phyloP scores from a whole-genome alignment of 1,284 basidiomycete species.

The Rhodotorula sp. region DNA sequence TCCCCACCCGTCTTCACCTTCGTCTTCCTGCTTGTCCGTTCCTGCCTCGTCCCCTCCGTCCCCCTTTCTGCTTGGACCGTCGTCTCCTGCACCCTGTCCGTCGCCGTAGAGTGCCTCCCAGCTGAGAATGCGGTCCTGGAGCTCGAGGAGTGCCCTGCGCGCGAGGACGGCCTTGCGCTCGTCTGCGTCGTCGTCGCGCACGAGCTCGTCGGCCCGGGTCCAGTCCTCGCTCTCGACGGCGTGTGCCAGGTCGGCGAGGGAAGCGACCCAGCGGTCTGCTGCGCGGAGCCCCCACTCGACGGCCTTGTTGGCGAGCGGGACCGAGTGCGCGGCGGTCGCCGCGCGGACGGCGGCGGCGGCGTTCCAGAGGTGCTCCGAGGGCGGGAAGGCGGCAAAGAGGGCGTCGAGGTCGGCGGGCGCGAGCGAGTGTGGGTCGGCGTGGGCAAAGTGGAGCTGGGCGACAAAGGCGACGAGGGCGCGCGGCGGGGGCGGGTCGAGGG shows the following conservation, averaged over 20 bases:
- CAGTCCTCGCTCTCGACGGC: conserved; percentile 17
- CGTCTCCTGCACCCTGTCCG: not conserved
- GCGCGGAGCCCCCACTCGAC: conserved; percentile 14
- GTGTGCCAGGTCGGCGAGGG: not conserved
- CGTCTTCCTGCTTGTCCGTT: conserved; percentile 1
- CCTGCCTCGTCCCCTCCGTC: not conserved
- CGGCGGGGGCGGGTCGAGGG: conserved; percentile 3
- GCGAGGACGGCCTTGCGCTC: conserved; percentile 5
- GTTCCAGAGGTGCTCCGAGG: conserved; percentile 13
- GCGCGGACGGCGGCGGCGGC: conserved; percentile 12
- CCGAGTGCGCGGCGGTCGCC: not conserved
- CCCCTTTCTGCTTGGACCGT: not conserved
- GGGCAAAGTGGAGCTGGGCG: conserved; percentile 25
- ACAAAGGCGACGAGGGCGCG: conserved; percentile 14
- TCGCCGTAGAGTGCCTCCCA: conserved; percentile 35
- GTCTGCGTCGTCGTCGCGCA: not conserved
- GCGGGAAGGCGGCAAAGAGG: not conserved
- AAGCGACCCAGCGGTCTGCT: conserved; percentile 4
- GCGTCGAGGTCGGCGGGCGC: conserved; percentile 11
- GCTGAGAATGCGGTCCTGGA: conserved; percentile 33
- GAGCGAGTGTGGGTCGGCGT: not conserved
- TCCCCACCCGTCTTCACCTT: conserved; percentile 29
- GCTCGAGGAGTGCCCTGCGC: conserved; percentile 21
- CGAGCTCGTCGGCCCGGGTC: conserved; percentile 9
- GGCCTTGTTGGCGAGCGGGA: conserved; percentile 4